Evolutionary conservation across 1,139 yeast genomes (phyloP).

Genomic region (Pichia sp.): DNA sequence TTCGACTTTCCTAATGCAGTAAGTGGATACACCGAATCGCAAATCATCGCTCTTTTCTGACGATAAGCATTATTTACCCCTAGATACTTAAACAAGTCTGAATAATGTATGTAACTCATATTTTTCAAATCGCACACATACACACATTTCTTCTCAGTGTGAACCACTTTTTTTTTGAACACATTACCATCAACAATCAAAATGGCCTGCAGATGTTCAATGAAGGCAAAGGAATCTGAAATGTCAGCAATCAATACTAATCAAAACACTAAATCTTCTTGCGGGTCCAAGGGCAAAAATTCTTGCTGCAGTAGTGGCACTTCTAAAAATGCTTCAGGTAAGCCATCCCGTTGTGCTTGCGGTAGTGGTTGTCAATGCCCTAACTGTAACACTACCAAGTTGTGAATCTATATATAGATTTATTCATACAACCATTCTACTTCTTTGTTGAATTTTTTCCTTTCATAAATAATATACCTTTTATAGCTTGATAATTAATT

Average conservation of each 20-base stretch:
- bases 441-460: no score
- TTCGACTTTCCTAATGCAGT: no score
- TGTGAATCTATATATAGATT: constrained; percentile 5
- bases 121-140: no score
- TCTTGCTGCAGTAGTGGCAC: constrained; percentile 22
- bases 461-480: background rate
- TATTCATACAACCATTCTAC: no score
- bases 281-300: background rate
- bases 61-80: no score
- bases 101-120: no score
- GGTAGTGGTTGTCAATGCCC: constrained; percentile 28
- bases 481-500: no score
- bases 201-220: constrained; percentile 24
- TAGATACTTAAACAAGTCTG: no score
- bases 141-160: no score
- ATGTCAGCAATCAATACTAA: background rate
- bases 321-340: constrained; percentile 9
- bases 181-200: background rate
- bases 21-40: no score
- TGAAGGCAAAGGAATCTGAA: constrained; percentile 12
- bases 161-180: background rate
- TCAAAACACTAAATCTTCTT: background rate
- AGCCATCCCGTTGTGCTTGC: constrained; percentile 24
- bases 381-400: constrained; percentile 28
- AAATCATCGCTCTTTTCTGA: no score